A percentile compares a stretch with the other conserved stretches of the same genome.
These are phyloP conservation scores for Exophiala sp. DNA, from an alignment of 2,329 filamentous ascomycete species.

Conservation along the genomic window DNA sequence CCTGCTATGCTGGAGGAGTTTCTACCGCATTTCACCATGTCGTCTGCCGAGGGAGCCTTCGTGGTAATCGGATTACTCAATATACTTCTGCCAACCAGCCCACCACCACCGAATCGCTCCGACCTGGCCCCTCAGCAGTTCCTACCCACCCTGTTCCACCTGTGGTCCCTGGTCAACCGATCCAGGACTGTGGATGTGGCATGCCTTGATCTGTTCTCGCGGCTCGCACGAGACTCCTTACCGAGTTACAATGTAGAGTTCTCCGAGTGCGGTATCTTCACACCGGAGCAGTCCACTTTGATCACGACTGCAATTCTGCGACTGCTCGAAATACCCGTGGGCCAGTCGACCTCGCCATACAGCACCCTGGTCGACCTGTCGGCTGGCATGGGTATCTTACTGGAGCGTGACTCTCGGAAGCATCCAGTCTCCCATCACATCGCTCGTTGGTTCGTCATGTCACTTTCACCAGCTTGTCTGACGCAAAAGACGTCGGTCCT, in stretches of 20 bases:
- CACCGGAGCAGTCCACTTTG: constrained; percentile 80
- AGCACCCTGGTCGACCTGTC: constrained; percentile 71
- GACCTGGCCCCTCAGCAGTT: constrained; percentile 84
- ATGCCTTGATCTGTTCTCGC: constrained; percentile 83
- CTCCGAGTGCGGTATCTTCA: constrained; percentile 82
- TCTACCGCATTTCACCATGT: constrained; percentile 83
- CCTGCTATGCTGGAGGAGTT: constrained; percentile 75
- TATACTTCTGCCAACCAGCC: constrained; percentile 76
- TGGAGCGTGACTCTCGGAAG: constrained; percentile 90
- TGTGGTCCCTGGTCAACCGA: constrained; percentile 89
- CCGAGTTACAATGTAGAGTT: constrained; percentile 70
- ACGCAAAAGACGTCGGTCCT: constrained; percentile 73
- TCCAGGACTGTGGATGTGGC: constrained; percentile 81
- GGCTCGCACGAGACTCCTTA: constrained; percentile 78
- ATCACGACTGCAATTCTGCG: constrained; percentile 89
- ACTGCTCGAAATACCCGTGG: constrained; percentile 89
- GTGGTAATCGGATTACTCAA: constrained; percentile 87
- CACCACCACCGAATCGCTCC: constrained; percentile 62
- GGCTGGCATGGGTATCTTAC: constrained; percentile 73
- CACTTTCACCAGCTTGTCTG: constrained; percentile 76
- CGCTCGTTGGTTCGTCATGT: constrained; percentile 87
- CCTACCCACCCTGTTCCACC: constrained; percentile 87
- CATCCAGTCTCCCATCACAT: constrained; percentile 89
- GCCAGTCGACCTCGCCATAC: constrained; percentile 91
- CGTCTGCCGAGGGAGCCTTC: constrained; percentile 84